A percentile compares a stretch with the other conserved stretches of the same genome.
Evolutionary conservation across 805 yeast species (phyloP).

Genomic region (Cyberlindnera japonica): DNA sequence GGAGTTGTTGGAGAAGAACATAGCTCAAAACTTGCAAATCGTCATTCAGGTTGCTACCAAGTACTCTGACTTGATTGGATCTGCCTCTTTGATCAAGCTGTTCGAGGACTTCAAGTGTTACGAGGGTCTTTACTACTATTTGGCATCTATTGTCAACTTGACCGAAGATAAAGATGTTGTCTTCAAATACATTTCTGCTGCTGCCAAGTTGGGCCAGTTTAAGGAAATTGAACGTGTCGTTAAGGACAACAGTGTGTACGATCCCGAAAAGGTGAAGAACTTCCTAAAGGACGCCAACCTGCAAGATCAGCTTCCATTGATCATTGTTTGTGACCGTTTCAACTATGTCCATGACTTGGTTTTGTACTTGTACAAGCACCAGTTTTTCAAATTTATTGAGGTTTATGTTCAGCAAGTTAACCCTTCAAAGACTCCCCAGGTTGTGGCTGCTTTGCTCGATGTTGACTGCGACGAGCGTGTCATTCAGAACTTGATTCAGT

Average conservation of each 20-base stretch:
- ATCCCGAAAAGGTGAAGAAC: conserved; percentile 96
- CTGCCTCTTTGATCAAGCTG: conserved; percentile 76
- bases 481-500: conserved; percentile 72
- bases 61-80: conserved; percentile 90
- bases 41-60: conserved; percentile 96
- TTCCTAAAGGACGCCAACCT: conserved; percentile 91
- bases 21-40: conserved; percentile 85
- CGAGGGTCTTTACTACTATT: conserved; percentile 93
- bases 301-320: conserved; percentile 93
- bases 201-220: conserved; percentile 83
- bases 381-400: conserved; percentile 94
- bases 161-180: conserved; percentile 95
- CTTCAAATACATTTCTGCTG: conserved; percentile 92
- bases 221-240: conserved; percentile 96
- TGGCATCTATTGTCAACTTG: conserved; percentile 88
- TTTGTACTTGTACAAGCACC: conserved; percentile 89
- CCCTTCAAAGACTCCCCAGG: conserved; percentile 94
- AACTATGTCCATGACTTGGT: conserved; percentile 90
- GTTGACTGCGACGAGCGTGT: conserved; percentile 95
- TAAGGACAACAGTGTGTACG: conserved; percentile 89
- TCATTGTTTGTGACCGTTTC: conserved; percentile 92
- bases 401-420: conserved; percentile 97
- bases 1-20: conserved; percentile 75
- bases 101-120: conserved; percentile 90
- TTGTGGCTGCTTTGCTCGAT: conserved; percentile 91